Percentiles rank a stretch among this genome's conserved stretches.
phyloP scores from a whole-genome alignment of 805 yeast genomes.

The Sungouiozyma intestinalis region DNA sequence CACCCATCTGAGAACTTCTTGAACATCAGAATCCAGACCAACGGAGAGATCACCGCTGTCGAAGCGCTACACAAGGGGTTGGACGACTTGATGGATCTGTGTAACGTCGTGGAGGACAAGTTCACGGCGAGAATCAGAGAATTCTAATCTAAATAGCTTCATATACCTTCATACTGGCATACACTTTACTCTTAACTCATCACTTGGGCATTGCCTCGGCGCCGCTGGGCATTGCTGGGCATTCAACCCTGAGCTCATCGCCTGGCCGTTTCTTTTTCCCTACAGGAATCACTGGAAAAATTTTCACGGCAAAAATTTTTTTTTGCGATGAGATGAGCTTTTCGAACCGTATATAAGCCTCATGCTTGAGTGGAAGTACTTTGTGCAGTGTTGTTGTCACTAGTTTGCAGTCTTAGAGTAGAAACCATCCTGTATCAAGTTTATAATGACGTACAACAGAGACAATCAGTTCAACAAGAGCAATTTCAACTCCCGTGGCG shows the following conservation, averaged over 20 bases:
- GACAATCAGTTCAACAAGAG: slow-evolving; percentile 30
- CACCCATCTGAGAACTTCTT: slow-evolving; percentile 91
- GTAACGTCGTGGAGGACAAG: slow-evolving; percentile 71
- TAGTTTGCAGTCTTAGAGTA: too few relatives aligned
- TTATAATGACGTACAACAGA: slow-evolving; percentile 29
- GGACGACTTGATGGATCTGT: slow-evolving; percentile 70
- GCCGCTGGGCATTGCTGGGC: too few relatives aligned
- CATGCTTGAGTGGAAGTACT: too few relatives aligned
- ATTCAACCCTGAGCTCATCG: too few relatives aligned
- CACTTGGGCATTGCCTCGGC: too few relatives aligned
- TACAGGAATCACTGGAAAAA: too few relatives aligned
- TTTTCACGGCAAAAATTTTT: too few relatives aligned
- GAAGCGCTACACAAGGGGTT: slow-evolving; percentile 91
- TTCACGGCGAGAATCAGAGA: slow-evolving; percentile 61
- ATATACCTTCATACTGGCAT: background rate
- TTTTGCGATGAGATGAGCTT: background rate
- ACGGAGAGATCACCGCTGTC: slow-evolving; percentile 72
- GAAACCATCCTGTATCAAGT: background rate
- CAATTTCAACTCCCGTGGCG: slow-evolving; percentile 31
- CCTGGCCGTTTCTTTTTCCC: slow-evolving; percentile 1
- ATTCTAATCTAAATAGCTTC: slow-evolving; percentile 9
- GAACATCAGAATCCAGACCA: slow-evolving; percentile 89
- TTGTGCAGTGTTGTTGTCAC: too few relatives aligned
- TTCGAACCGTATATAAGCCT: background rate
- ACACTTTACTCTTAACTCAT: too few relatives aligned